phyloP scores from a whole-genome alignment of 2,329 filamentous ascomycete genomes.

The Aaosphaeria arxii region DNA sequence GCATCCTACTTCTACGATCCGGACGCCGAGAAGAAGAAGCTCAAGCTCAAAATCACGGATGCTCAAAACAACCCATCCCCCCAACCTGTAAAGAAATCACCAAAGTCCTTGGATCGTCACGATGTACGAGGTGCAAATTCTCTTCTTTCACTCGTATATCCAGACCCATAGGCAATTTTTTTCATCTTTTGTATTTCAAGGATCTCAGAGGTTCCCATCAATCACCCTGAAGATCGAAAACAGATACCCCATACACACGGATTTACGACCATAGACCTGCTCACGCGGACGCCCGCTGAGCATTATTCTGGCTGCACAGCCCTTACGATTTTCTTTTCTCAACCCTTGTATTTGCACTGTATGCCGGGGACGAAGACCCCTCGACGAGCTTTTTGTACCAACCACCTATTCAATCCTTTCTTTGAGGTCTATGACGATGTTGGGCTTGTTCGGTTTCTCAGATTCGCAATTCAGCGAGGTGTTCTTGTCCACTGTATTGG shows the following conservation, averaged over 20 bases:
- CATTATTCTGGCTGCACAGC: slow-evolving; percentile 15
- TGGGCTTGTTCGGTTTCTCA: background rate
- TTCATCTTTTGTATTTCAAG: slow-evolving; percentile 17
- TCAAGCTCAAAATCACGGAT: slow-evolving; percentile 9
- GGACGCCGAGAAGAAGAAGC: slow-evolving; percentile 32
- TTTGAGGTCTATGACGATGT: background rate
- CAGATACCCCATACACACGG: slow-evolving; percentile 37
- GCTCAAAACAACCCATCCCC: slow-evolving; percentile 6
- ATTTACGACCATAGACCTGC: slow-evolving; percentile 36
- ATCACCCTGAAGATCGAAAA: slow-evolving; percentile 21
- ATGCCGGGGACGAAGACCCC: background rate
- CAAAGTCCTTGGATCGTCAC: slow-evolving; percentile 23
- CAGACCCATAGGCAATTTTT: slow-evolving; percentile 12
- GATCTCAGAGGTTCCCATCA: slow-evolving; percentile 8
- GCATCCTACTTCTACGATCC: slow-evolving; percentile 37
- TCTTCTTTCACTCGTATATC: slow-evolving; percentile 2
- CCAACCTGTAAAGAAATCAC: slow-evolving; percentile 18
- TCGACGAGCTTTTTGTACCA: background rate
- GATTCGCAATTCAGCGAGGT: background rate
- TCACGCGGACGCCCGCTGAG: slow-evolving; percentile 8
- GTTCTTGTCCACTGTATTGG: background rate
- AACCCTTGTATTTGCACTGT: background rate
- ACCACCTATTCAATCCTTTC: too few species aligned
- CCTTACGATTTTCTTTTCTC: slow-evolving; percentile 19
- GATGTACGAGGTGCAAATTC: slow-evolving; percentile 16